A percentile compares a stretch with the other conserved stretches of the same genome.
These are phyloP conservation scores for Claviceps cyperi DNA, from an alignment of 2,329 filamentous ascomycete genomes.

Conservation along the genomic window DNA sequence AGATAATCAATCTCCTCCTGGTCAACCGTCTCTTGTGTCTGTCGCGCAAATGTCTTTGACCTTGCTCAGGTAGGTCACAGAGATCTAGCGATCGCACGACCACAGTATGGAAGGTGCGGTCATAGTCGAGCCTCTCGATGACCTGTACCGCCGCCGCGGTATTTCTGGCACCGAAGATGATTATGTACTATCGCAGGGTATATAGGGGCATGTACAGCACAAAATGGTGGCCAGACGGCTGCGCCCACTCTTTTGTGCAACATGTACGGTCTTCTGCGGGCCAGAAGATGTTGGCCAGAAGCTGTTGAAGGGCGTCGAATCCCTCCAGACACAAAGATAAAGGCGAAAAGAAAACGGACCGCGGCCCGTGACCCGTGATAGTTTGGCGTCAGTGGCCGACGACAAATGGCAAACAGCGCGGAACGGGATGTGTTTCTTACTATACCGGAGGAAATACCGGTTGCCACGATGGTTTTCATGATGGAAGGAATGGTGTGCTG, in stretches of 20 bases:
- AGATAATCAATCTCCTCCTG: slow-evolving; percentile 30
- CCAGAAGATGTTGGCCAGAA: too few species aligned
- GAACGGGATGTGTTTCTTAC: slow-evolving; percentile 17
- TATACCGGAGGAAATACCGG: slow-evolving; percentile 33
- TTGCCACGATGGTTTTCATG: slow-evolving; percentile 27
- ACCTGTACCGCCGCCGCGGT: slow-evolving; percentile 24
- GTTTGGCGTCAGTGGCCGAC: too few species aligned
- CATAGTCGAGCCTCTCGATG: slow-evolving; percentile 27
- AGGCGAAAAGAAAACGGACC: background rate
- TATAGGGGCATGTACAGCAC: too few species aligned
- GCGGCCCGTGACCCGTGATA: too few species aligned
- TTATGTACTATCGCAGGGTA: too few species aligned
- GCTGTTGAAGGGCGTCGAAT: slow-evolving; percentile 37
- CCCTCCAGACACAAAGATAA: slow-evolving; percentile 20
- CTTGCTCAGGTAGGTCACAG: slow-evolving; percentile 24
- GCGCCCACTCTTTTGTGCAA: too few species aligned
- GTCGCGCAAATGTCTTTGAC: slow-evolving; percentile 33
- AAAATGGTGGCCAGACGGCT: too few species aligned
- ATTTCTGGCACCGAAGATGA: slow-evolving; percentile 37
- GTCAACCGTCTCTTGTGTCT: slow-evolving; percentile 27
- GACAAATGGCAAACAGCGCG: too few species aligned
- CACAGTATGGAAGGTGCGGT: slow-evolving; percentile 24
- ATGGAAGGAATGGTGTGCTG: too few species aligned
- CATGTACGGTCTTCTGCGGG: slow-evolving; percentile 30
- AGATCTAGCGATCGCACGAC: slow-evolving; percentile 35